Conservation (phyloP, 1,139 yeast genomes). For the Debaryomycetaceae sp. region DNA sequence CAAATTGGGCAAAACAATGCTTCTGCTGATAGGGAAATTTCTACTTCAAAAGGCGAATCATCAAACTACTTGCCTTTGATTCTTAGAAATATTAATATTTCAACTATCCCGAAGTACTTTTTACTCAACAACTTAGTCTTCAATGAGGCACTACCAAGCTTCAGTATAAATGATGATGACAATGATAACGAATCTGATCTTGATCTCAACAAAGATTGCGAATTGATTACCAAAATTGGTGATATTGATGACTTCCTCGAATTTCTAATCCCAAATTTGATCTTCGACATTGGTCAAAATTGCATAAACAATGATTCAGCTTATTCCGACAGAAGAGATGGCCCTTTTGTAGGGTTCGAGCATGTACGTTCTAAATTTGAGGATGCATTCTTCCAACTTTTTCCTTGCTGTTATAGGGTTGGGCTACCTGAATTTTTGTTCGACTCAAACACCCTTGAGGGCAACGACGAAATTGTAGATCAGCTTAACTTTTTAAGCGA, state of each 20-base stretch:
- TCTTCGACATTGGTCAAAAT: conserved; percentile 36
- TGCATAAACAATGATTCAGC: conserved; percentile 11
- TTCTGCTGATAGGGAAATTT: conserved; percentile 1
- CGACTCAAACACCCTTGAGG: conserved; percentile 18
- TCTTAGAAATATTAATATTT: conserved; percentile 56
- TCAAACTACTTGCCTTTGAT: conserved; percentile 63
- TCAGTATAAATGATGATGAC: conserved; percentile 35
- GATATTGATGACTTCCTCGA: conserved; percentile 32
- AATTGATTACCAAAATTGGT: conserved; percentile 26
- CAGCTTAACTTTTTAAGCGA: conserved; percentile 40
- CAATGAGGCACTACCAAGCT: conserved; percentile 16
- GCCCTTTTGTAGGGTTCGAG: conserved; percentile 9
- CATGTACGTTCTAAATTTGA: conserved; percentile 13
- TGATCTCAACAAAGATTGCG: conserved; percentile 26
- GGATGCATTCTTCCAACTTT: conserved; percentile 18
- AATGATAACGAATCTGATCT: conserved; percentile 34
- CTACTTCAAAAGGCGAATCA: conserved; percentile 23
- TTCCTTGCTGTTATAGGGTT: conserved; percentile 35
- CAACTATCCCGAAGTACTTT: conserved; percentile 54
- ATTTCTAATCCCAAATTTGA: conserved; percentile 31
- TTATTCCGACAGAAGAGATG: conserved; percentile 4
- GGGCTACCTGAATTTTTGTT: conserved; percentile 29
- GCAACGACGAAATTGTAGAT: conserved; percentile 20
- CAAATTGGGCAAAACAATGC: conserved; percentile 12
- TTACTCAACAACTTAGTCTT: conserved; percentile 26